Evolutionary conservation across 345 rosid genomes (phyloP).

Genomic region (Hibiscus trionum): DNA sequence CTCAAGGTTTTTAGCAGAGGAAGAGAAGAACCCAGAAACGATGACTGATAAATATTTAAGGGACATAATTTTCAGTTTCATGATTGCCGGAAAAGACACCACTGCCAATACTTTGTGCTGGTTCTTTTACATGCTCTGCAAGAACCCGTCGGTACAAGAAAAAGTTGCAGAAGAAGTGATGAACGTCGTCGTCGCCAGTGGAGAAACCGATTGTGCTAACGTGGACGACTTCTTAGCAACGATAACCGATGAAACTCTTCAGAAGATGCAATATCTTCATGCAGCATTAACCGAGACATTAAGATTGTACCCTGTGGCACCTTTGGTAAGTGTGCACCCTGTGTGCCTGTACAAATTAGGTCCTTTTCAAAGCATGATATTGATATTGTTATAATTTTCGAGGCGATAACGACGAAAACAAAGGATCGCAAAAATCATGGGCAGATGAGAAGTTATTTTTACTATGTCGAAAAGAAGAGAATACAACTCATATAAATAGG

Average conservation of each 20-base stretch:
- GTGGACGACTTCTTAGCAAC: slow-evolving; percentile 33
- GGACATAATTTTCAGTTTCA: slow-evolving; percentile 59
- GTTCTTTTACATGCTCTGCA: slow-evolving; percentile 57
- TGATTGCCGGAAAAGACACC: slow-evolving; percentile 73
- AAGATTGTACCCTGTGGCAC: slow-evolving; percentile 65
- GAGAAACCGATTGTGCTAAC: slow-evolving; percentile 14
- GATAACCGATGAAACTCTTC: slow-evolving; percentile 37
- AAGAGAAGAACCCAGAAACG: slow-evolving; percentile 39
- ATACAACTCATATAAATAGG: no score
- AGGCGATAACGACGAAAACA: no score
- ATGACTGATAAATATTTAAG: slow-evolving; percentile 58
- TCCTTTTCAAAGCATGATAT: no score
- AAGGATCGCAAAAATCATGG: no score
- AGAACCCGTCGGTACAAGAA: slow-evolving; percentile 59
- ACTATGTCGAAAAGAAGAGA: no score
- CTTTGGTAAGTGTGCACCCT: slow-evolving; percentile 29
- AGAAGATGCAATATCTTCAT: slow-evolving; percentile 69
- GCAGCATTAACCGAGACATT: slow-evolving; percentile 69
- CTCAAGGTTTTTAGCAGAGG: slow-evolving; percentile 45
- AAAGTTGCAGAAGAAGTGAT: slow-evolving; percentile 50
- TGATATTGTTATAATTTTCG: no score
- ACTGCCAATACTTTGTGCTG: slow-evolving; percentile 28
- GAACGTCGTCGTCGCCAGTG: slow-evolving; percentile 16
- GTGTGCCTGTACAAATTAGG: no score
- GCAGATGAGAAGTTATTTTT: no score